phyloP scores from a whole-genome alignment of 805 yeast genomes.

The Zygoascus bituminiphila region DNA sequence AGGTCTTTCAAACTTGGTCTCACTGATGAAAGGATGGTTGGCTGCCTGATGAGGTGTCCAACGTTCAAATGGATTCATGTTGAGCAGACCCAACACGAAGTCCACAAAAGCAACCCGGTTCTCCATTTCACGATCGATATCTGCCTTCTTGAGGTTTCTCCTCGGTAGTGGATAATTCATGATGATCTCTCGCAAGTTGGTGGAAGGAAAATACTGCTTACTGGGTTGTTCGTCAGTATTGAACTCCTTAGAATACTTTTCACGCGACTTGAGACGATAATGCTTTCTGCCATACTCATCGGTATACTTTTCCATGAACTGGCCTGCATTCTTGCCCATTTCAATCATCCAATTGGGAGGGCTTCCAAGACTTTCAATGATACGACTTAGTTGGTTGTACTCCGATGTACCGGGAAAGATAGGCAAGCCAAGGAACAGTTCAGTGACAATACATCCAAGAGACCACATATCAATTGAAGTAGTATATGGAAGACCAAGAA shows the following conservation, averaged over 20 bases:
- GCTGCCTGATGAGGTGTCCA: slow-evolving; percentile 96
- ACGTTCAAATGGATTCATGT: slow-evolving; percentile 84
- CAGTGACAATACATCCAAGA: slow-evolving; percentile 86
- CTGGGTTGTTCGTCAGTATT: slow-evolving; percentile 61
- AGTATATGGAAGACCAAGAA: slow-evolving; percentile 85
- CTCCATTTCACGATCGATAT: slow-evolving; percentile 60
- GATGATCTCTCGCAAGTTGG: slow-evolving; percentile 62
- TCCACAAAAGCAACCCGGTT: slow-evolving; percentile 68
- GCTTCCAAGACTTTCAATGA: slow-evolving; percentile 66
- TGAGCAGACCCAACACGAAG: slow-evolving; percentile 68
- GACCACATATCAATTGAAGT: slow-evolving; percentile 98
- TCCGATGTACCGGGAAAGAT: slow-evolving; percentile 93
- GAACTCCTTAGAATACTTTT: slow-evolving; percentile 42
- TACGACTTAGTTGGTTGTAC: slow-evolving; percentile 79
- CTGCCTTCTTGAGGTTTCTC: slow-evolving; percentile 29
- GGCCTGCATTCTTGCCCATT: slow-evolving; percentile 76
- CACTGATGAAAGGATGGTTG: slow-evolving; percentile 81
- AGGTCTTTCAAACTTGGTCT: slow-evolving; percentile 43
- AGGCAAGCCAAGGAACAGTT: slow-evolving; percentile 83
- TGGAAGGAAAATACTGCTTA: slow-evolving; percentile 68
- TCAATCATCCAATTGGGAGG: slow-evolving; percentile 98
- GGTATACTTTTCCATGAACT: slow-evolving; percentile 49
- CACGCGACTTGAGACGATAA: slow-evolving; percentile 40
- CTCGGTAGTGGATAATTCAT: slow-evolving; percentile 52
- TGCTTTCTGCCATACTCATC: slow-evolving; percentile 30